Base-by-base conservation (phyloP, 805 yeast genomes). In the Tetrapisispora nanseiensis region DNA sequence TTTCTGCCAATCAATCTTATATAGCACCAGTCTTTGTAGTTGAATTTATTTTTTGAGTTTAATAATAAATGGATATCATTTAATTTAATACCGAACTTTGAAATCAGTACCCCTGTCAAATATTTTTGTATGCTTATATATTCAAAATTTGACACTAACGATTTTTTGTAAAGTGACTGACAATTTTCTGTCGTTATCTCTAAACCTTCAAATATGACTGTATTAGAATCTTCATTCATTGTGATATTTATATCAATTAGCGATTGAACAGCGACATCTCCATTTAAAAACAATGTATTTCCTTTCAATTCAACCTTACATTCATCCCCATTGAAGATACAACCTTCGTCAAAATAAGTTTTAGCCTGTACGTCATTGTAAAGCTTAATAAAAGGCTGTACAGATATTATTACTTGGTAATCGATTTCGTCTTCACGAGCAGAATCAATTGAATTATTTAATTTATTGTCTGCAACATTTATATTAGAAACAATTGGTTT, bases 1-100 rank as follows among this genome's bases (percentile, higher is more conserved):
- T 27, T 28, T 10, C 19, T 50, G 3, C 52, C 61, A 35, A 51
- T 53, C 8, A 55, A 34, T 32, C 56, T 52, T 13, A 61, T 49
- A 42, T 57, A 59, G 41, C 65, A 61, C 65, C 65, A 61, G 45
- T 61, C 65, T 41, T 59, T 58, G 42, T 52, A 61, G 42, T 51
- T 57, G 31, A 44, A 56, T 26, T 52, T 50, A 10, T 60, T 52
- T 22, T 53, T 49, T 5, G 59, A 51, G 39, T 54, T 49, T 31
- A 61, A 39, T 3, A 61, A 47, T 13, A 57, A 35, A 37, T 52
- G 52, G 33, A 61, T 59, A 44, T 59, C 63, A 6, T 58, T 51
- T 40, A 61, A 47, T 35, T 44, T 45, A 15, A 40, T n/a, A 8
- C 43, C 43, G 22, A 40, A 31, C 13, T 33, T 34, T 22, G 43